These are phyloP conservation scores for Clonostachys solani DNA, from an alignment of 2,329 filamentous ascomycete genomes.

Conservation along the genomic window DNA sequence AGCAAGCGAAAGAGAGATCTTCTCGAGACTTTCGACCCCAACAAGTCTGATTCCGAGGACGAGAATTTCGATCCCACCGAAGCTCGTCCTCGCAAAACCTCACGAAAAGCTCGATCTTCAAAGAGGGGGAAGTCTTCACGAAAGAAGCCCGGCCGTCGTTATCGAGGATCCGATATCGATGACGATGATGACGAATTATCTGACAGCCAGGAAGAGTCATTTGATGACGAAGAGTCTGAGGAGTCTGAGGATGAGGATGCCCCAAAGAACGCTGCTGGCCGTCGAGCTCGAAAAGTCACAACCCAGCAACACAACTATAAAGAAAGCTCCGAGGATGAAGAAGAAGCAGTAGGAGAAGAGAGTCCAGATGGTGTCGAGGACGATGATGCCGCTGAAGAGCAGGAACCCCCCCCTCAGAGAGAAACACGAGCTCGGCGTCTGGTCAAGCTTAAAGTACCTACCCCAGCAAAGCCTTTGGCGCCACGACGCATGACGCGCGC, in stretches of 20 bases:
- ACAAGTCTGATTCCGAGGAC: conserved; percentile 62
- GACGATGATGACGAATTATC: conserved; percentile 54
- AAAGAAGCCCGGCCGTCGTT: conserved; percentile 32
- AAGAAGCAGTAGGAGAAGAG: conserved; percentile 19
- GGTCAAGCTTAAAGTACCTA: conserved; percentile 39
- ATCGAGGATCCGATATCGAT: conserved; percentile 59
- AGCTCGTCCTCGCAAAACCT: conserved; percentile 32
- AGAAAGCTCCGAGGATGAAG: conserved; percentile 38
- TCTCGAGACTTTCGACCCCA: conserved; percentile 58
- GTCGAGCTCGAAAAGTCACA: conserved; percentile 42
- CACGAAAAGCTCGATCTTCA: conserved; percentile 35
- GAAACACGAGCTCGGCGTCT: conserved; percentile 16
- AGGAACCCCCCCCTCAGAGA: conserved; percentile 19
- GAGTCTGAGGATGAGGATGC: conserved; percentile 33
- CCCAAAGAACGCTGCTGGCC: conserved; percentile 41
- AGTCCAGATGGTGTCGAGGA: conserved; percentile 14
- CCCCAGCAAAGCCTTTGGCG: conserved; percentile 12
- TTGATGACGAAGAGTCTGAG: conserved; percentile 38
- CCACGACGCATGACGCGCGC: conserved; percentile 47
- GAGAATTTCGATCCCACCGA: conserved; percentile 59
- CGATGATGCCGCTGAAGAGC: conserved; percentile 17
- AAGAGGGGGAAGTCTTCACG: conserved; percentile 23
- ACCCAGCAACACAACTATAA: conserved; percentile 40
- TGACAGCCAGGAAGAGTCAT: conserved; percentile 49
- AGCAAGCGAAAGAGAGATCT: conserved; percentile 51